A percentile compares a stretch with the other conserved stretches of the same genome.
phyloP scores from a whole-genome alignment of 495 filamentous ascomycete genomes.

The Evansstolkia leycettana region DNA sequence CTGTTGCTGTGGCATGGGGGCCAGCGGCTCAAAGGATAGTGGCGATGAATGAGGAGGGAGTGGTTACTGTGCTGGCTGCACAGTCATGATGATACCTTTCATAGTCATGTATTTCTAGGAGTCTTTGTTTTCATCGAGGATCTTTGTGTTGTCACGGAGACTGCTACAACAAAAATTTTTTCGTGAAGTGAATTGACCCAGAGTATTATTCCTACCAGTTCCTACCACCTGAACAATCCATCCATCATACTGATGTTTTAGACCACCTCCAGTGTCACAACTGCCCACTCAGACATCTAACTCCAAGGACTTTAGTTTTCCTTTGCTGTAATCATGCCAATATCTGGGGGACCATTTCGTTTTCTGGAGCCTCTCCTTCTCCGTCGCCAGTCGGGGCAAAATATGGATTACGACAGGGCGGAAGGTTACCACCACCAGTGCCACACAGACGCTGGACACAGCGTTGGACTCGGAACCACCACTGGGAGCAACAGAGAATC shows the following conservation, averaged over 20 bases:
- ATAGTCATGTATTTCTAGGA: conserved; percentile 18
- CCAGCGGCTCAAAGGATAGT: conserved; percentile 60
- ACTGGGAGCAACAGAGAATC: conserved; percentile 3
- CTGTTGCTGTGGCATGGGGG: conserved; percentile 68
- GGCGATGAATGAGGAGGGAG: conserved; percentile 59
- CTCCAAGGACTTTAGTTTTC: no score
- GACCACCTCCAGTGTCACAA: no score
- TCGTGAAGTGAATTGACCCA: background rate
- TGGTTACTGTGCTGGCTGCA: conserved; percentile 48
- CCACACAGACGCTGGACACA: background rate
- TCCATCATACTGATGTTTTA: no score
- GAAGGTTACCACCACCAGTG: background rate
- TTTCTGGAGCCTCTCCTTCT: no score
- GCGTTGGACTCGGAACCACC: conserved; percentile 3
- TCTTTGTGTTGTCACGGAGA: no score
- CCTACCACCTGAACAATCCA: no score
- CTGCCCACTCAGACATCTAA: no score
- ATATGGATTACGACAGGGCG: background rate
- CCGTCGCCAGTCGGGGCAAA: background rate
- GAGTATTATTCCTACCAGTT: no score
- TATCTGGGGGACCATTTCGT: no score
- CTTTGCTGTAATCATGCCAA: no score
- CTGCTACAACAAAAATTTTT: no score
- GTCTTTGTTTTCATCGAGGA: conserved; percentile 10
- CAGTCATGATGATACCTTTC: conserved; percentile 31